Conservation (phyloP, 306 rosid genomes). For the Acmispon strigosus region DNA sequence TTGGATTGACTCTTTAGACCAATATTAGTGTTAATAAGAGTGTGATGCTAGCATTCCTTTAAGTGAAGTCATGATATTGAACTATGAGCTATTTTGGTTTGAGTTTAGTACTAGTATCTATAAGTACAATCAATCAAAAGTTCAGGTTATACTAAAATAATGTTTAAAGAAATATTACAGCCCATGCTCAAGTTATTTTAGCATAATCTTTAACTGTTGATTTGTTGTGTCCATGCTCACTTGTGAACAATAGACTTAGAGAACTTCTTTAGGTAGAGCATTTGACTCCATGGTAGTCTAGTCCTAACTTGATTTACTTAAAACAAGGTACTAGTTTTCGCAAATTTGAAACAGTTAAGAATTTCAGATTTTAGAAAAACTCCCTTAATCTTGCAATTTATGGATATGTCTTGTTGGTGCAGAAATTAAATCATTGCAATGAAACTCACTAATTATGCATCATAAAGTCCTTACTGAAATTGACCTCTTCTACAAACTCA, state of each 20-base stretch:
- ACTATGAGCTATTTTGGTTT: too few relatives aligned
- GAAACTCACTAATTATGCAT: slow-evolving; percentile 28
- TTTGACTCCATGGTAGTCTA: background rate
- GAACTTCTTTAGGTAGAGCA: background rate
- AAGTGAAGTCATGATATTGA: too few relatives aligned
- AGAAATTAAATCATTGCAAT: slow-evolving; percentile 71
- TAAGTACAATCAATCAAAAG: too few relatives aligned
- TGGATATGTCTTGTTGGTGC: slow-evolving; percentile 29
- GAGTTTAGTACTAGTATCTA: too few relatives aligned
- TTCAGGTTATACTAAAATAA: too few relatives aligned
- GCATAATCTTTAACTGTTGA: too few relatives aligned
- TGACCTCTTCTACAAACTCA: slow-evolving; percentile 39
- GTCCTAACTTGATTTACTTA: background rate
- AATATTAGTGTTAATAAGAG: too few relatives aligned
- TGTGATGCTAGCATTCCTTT: too few relatives aligned
- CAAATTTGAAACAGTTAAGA: background rate
- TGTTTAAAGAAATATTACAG: too few relatives aligned
- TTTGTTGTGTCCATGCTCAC: too few relatives aligned
- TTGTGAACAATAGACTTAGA: background rate
- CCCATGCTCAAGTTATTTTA: too few relatives aligned
- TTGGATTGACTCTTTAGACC: too few relatives aligned
- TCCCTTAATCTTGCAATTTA: slow-evolving; percentile 1
- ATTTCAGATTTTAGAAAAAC: background rate
- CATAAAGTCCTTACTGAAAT: slow-evolving; percentile 42
- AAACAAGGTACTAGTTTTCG: background rate